Percentiles rank a stretch among this genome's conserved stretches.
These are phyloP conservation scores for Vicia faba DNA, from an alignment of 306 rosid genomes.

Conservation along the genomic window DNA sequence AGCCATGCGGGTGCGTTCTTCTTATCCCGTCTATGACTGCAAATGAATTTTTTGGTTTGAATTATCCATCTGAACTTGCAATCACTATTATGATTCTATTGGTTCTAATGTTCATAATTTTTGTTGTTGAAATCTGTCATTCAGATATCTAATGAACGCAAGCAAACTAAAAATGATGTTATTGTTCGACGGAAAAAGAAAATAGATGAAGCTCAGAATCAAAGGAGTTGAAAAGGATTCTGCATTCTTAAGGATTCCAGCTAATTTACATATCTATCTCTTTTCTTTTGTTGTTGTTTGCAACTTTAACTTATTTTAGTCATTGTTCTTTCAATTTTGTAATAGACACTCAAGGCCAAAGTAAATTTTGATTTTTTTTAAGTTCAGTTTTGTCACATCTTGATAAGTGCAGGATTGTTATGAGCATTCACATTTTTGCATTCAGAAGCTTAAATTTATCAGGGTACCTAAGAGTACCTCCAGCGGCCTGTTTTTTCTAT, in stretches of 20 bases:
- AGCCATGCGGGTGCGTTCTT: slow-evolving; percentile 65
- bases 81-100: too few species aligned
- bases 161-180: slow-evolving; percentile 47
- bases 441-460: too few species aligned
- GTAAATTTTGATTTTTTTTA: neutral
- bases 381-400: neutral
- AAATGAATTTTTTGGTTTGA: too few species aligned
- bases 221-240: slow-evolving; percentile 30
- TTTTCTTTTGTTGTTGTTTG: slow-evolving; percentile 12
- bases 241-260: too few species aligned
- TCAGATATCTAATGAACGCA: slow-evolving; percentile 67
- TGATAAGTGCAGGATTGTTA: neutral
- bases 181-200: slow-evolving; percentile 68
- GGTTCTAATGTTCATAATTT: slow-evolving; percentile 3
- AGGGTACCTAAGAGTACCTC: too few species aligned
- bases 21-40: neutral
- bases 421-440: too few species aligned
- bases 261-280: too few species aligned
- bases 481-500: too few species aligned
- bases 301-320: slow-evolving; percentile 7
- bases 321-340: slow-evolving; percentile 17
- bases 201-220: slow-evolving; percentile 49
- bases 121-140: neutral
- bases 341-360: neutral
- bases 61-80: too few species aligned